Evolutionary conservation across 768 basidiomycete genomes (phyloP), one percentile per base, ranked within the genome.

Genomic region (Amylocystis lapponica): DNA sequence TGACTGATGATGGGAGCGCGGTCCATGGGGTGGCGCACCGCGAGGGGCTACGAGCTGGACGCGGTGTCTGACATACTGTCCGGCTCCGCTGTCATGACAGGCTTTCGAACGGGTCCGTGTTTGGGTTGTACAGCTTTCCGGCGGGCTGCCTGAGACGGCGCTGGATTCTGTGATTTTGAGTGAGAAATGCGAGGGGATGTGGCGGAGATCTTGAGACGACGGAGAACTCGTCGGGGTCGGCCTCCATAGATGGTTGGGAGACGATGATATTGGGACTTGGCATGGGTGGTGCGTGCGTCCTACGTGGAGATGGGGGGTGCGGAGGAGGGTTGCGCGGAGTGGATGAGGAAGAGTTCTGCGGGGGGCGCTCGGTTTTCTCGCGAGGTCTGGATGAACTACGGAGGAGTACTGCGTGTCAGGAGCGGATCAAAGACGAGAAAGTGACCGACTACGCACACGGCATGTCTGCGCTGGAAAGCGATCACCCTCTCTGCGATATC

Each of bases 181-280:
- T 48, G 60, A 57, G 19, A 66, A 48, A 46, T 70, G 66, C 42
- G 75, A 57, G 29, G 76, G 60, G 31, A 53, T 17, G 54, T 35
- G 27, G 72, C 63, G 5, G 85, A 84, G 16, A 87, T 82, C 59
- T 75, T 81, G 54, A 88, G 75, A 26, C 73, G 67, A 19, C 86
- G 79, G 78, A 80, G 57, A 88, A 88, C 40, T 86, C 84, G 60
- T 86, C 83, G 6, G 83, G 75, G 41, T 84, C 80, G 27, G 60
- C 45, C 36, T 61, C 65, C 39, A 67, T 62, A 39, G 81, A 78
- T 36, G 61, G 42, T 38, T 63, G 65, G 19, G 70, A 65, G 19
- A 67, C 57, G 43, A 57, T 43, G 45, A 57, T 58, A 42, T 49
- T 57, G 7, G 58, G 56, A 36, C 45, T 43, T 4, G 52, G 36